Evolutionary conservation across 768 basidiomycete genomes (phyloP).

Genomic region (Mycena chlorophos): DNA sequence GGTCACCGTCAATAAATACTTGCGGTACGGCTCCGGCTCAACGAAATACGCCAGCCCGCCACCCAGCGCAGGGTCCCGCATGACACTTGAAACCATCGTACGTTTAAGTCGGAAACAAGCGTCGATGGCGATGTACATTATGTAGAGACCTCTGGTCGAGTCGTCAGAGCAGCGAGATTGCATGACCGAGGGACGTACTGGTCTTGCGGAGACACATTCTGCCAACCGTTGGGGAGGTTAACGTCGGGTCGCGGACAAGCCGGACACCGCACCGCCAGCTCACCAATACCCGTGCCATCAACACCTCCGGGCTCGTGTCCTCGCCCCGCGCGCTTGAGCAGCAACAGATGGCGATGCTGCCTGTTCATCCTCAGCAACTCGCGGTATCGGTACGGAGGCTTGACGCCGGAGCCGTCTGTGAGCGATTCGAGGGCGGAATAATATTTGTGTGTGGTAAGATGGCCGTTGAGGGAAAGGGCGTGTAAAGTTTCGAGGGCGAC

Average conservation of each 20-base stretch:
- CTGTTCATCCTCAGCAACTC: conserved; percentile 14
- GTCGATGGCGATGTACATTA: background rate
- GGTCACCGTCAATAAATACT: background rate
- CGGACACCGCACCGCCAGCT: conserved; percentile 12
- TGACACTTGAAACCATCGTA: background rate
- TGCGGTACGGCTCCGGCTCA: background rate
- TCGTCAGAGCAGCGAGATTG: background rate
- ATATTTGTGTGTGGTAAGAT: conserved; percentile 17
- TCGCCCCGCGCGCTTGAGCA: background rate
- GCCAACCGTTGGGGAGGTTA: conserved; percentile 16
- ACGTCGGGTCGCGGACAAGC: conserved; percentile 14
- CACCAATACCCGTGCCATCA: background rate
- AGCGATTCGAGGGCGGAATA: background rate
- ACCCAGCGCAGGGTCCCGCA: background rate
- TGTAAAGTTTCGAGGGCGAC: conserved; percentile 12
- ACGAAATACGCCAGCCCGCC: background rate
- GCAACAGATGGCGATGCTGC: conserved; percentile 13
- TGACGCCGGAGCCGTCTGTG: background rate
- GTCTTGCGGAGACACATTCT: background rate
- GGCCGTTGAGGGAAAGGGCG: conserved; percentile 10
- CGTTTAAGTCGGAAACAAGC: background rate
- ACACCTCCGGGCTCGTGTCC: conserved; percentile 13
- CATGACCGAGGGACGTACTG: background rate
- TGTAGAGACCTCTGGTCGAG: background rate
- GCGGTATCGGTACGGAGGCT: conserved; percentile 7